Conservation (phyloP, 768 basidiomycete genomes). For the Trametes coccinea region DNA sequence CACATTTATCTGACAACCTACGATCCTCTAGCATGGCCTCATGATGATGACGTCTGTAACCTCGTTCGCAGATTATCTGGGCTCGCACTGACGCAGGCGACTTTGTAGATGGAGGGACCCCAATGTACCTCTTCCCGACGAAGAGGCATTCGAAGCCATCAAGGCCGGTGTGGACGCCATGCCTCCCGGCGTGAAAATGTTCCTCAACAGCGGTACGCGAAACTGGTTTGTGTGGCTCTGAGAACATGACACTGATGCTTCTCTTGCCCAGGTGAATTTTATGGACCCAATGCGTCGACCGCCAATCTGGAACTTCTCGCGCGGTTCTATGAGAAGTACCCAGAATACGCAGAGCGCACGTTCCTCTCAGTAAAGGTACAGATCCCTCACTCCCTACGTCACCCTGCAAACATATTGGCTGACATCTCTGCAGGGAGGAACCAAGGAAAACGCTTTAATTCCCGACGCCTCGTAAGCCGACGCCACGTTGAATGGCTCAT, state of each 20-base stretch:
- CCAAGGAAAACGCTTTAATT: not conserved
- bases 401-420: not conserved
- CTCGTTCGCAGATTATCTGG: not conserved
- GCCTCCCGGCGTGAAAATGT: slow-evolving; percentile 46
- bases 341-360: slow-evolving; percentile 44
- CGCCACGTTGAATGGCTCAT: not conserved
- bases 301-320: slow-evolving; percentile 51
- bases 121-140: slow-evolving; percentile 47
- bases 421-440: slow-evolving; percentile 25
- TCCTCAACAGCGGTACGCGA: slow-evolving; percentile 50
- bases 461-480: slow-evolving; percentile 34
- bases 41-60: slow-evolving; percentile 56
- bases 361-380: slow-evolving; percentile 54
- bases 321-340: slow-evolving; percentile 50
- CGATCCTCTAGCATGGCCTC: slow-evolving; percentile 43
- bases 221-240: no score
- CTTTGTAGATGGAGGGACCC: slow-evolving; percentile 36
- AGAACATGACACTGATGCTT: no score
- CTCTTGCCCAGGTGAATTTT: slow-evolving; percentile 51
- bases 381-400: not conserved
- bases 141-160: slow-evolving; percentile 62
- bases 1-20: no score
- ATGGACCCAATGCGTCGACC: slow-evolving; percentile 42
- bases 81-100: not conserved
- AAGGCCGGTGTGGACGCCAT: slow-evolving; percentile 48